Evolutionary conservation across 345 rosid species (phyloP).

Genomic region (Hypericum perforatum): DNA sequence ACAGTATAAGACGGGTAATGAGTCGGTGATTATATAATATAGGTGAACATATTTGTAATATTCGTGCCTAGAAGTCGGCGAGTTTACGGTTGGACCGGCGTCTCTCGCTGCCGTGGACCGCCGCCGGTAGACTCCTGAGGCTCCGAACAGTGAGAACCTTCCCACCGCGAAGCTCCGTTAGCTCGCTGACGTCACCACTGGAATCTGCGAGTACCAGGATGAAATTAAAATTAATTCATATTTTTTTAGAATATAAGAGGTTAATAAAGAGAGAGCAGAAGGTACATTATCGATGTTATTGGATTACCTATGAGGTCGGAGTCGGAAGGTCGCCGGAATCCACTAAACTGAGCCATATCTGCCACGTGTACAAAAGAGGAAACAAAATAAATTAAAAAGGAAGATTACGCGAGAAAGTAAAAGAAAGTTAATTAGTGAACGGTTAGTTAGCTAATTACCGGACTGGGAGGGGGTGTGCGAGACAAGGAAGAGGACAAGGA

Average conservation of each 20-base stretch:
- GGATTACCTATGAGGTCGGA: constrained; percentile 41
- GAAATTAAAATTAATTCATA: not conserved
- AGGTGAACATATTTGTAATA: too few relatives aligned
- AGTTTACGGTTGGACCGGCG: constrained; percentile 56
- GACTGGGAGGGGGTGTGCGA: constrained; percentile 73
- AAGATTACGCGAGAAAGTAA: not conserved
- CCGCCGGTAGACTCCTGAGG: constrained; percentile 62
- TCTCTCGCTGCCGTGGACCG: constrained; percentile 21
- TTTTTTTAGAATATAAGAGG: not conserved
- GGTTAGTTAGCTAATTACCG: constrained; percentile 27
- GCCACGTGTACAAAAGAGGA: constrained; percentile 11
- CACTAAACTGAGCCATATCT: constrained; percentile 78
- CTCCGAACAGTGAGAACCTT: constrained; percentile 50
- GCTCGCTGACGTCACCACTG: constrained; percentile 24
- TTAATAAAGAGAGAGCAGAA: not conserved
- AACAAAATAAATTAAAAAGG: not conserved
- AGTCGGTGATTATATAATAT: too few relatives aligned
- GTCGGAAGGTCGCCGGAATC: constrained; percentile 39
- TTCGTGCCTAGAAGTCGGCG: constrained; percentile 39
- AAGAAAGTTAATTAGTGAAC: not conserved
- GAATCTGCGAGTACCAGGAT: constrained; percentile 15
- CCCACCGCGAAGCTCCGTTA: constrained; percentile 29
- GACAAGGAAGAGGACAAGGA: constrained; percentile 70
- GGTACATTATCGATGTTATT: not conserved
- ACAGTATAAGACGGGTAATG: too few relatives aligned